A percentile compares a stretch with the other conserved stretches of the same genome.
phyloP scores from a whole-genome alignment of 2,329 filamentous ascomycete species.

The Clathrospora elynae region DNA sequence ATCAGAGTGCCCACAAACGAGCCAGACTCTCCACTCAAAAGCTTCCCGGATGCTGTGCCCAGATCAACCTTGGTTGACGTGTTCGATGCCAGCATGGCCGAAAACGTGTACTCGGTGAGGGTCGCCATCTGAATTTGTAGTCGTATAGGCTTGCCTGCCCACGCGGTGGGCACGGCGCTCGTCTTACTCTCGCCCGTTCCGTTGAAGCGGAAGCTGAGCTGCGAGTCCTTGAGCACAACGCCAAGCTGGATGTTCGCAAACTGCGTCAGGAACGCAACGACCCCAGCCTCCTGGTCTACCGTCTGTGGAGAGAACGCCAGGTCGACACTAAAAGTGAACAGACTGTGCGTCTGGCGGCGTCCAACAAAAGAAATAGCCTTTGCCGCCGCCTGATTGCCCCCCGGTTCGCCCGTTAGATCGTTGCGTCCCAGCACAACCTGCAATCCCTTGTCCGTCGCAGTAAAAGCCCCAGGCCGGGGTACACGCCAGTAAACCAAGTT shows the following conservation, averaged over 20 bases:
- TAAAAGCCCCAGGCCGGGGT: constrained; percentile 2
- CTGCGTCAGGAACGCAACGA: constrained; percentile 59
- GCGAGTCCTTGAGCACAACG: constrained; percentile 21
- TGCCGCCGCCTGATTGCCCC: constrained; percentile 51
- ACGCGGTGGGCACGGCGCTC: constrained; percentile 48
- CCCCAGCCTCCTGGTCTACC: constrained; percentile 56
- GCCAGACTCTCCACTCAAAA: constrained; percentile 9
- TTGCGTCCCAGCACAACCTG: constrained; percentile 52
- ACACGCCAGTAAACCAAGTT: constrained; percentile 60
- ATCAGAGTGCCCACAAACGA: constrained; percentile 53
- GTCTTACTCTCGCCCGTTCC: constrained; percentile 43
- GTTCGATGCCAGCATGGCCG: not conserved
- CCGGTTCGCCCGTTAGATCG: constrained; percentile 58
- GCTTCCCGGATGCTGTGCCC: constrained; percentile 18
- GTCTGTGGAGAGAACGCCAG: constrained; percentile 43
- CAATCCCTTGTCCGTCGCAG: constrained; percentile 15
- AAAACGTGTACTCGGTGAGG: constrained; percentile 6
- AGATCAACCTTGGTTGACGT: constrained; percentile 1
- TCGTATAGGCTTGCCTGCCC: constrained; percentile 43
- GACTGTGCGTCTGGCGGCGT: constrained; percentile 58
- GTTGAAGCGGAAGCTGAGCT: constrained; percentile 51
- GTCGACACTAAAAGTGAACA: constrained; percentile 59
- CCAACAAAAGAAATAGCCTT: constrained; percentile 59
- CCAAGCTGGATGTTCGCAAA: constrained; percentile 58
- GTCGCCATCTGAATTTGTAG: constrained; percentile 13